These are phyloP conservation scores for Ammopiptanthus mongolicus DNA, from an alignment of 306 rosid species.

Conservation along the genomic window DNA sequence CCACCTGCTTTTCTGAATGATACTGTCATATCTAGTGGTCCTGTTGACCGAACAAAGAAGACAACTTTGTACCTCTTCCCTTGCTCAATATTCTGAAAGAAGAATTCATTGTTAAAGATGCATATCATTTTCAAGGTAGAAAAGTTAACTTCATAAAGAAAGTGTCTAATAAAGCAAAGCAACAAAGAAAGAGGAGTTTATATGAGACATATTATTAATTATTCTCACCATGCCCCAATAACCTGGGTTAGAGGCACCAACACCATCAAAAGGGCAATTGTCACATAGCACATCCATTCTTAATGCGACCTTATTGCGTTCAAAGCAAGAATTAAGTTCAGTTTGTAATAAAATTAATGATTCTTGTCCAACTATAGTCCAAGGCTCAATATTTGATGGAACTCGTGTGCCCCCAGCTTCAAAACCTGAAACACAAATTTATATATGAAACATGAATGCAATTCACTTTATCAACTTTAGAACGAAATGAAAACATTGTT, in stretches of 20 bases:
- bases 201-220: too few species aligned
- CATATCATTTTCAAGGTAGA: too few species aligned
- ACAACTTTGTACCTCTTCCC: slow-evolving; percentile 58
- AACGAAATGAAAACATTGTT: neutral
- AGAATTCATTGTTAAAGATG: neutral
- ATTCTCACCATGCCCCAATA: slow-evolving; percentile 73
- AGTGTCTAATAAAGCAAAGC: too few species aligned
- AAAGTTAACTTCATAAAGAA: too few species aligned
- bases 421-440: slow-evolving; percentile 50
- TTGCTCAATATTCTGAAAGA: slow-evolving; percentile 56
- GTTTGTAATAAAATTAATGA: slow-evolving; percentile 44
- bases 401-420: slow-evolving; percentile 68
- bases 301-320: slow-evolving; percentile 65
- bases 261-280: slow-evolving; percentile 35
- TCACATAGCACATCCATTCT: slow-evolving; percentile 54
- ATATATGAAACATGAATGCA: neutral
- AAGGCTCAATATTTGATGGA: slow-evolving; percentile 72
- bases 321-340: slow-evolving; percentile 60
- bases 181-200: too few species aligned
- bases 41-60: slow-evolving; percentile 46
- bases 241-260: slow-evolving; percentile 80
- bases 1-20: slow-evolving; percentile 44
- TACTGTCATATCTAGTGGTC: slow-evolving; percentile 41
- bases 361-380: slow-evolving; percentile 64
- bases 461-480: too few species aligned